Evolutionary conservation across 768 basidiomycete species (phyloP).

Genomic region (Scleroderma citrinum): DNA sequence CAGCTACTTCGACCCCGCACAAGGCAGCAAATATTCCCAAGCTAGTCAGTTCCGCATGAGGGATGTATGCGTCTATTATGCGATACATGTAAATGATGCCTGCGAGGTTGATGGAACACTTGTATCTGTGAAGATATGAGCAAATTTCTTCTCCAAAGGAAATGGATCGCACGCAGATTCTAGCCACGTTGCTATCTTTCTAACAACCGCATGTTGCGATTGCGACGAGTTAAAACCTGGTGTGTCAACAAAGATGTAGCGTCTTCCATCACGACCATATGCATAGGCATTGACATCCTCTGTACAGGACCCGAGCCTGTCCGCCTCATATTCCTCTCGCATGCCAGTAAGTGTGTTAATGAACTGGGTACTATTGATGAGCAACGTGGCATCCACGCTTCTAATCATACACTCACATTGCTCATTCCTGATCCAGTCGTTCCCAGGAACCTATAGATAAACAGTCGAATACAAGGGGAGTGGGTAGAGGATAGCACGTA

Average conservation of each 20-base stretch:
- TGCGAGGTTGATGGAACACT: neutral
- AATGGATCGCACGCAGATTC: too few relatives aligned
- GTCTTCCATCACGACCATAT: neutral
- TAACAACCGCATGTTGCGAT: too few relatives aligned
- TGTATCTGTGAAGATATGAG: too few relatives aligned
- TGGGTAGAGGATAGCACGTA: neutral
- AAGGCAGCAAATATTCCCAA: neutral
- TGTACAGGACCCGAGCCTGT: neutral
- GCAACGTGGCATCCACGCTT: neutral
- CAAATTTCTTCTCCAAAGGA: too few relatives aligned
- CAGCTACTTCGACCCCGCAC: neutral
- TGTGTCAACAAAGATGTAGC: neutral
- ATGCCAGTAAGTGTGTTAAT: neutral
- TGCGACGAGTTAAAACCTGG: neutral
- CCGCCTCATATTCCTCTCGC: neutral
- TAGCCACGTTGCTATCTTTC: too few relatives aligned
- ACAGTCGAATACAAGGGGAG: too few relatives aligned
- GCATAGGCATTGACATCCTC: neutral
- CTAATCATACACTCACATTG: neutral
- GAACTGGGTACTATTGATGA: neutral
- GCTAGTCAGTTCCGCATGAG: neutral
- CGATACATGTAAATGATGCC: neutral
- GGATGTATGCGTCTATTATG: neutral
- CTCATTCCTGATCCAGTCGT: neutral
- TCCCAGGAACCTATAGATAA: neutral